Percentiles rank a stretch among this genome's conserved stretches.
Conservation (phyloP, 371 early-diverging fungal species). For the Mortierella sp. region DNA sequence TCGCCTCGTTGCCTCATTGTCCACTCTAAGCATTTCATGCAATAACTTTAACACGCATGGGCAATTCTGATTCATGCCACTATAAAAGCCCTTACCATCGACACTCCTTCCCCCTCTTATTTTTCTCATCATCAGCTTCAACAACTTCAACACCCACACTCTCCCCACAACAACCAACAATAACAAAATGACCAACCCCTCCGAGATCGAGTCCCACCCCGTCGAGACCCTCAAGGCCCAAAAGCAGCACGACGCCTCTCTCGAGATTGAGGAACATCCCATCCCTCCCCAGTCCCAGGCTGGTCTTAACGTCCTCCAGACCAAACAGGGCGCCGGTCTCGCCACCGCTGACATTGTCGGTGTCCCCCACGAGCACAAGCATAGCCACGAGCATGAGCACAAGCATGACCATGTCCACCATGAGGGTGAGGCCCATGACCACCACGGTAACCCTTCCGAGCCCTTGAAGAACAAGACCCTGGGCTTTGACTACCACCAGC, state of each 20-base stretch:
- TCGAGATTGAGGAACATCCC: not conserved
- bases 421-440: not conserved
- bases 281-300: not conserved
- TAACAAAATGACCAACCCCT: conserved; percentile 3
- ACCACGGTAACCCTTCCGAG: not conserved
- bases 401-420: not conserved
- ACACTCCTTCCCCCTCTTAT: not conserved
- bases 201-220: conserved; percentile 15
- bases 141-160: not conserved
- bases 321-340: not conserved
- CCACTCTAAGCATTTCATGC: not conserved
- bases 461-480: not conserved
- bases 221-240: conserved; percentile 8
- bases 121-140: not conserved
- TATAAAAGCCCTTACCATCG: not conserved
- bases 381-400: not conserved
- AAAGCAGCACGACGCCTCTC: not conserved
- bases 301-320: not conserved
- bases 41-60: conserved; percentile 2
- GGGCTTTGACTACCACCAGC: not conserved
- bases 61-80: not conserved
- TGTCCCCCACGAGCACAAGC: conserved; percentile 6
- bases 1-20: not conserved
- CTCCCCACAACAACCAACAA: not conserved
- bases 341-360: not conserved